Evolutionary conservation across 371 early-diverging fungal genomes (phyloP).

Genomic region (Mucor plumbeus): DNA sequence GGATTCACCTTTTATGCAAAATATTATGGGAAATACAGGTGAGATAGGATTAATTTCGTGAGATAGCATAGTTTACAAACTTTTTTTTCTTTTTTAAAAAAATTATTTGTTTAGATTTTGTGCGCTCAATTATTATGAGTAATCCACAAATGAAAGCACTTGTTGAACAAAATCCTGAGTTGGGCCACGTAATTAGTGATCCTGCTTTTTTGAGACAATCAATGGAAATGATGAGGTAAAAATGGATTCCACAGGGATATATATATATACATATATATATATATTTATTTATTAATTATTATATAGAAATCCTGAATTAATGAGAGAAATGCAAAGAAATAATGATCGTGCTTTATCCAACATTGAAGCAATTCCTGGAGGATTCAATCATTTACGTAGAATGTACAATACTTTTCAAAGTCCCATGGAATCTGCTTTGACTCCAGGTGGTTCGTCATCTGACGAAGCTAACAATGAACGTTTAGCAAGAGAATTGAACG

Average conservation of each 20-base stretch:
- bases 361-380: slow-evolving; percentile 84
- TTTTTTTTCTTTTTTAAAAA: too few relatives aligned
- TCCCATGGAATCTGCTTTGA: slow-evolving; percentile 65
- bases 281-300: too few relatives aligned
- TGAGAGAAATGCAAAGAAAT: slow-evolving; percentile 84
- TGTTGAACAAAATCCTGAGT: slow-evolving; percentile 80
- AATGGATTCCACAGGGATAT: too few relatives aligned
- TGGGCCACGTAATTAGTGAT: slow-evolving; percentile 78
- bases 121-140: slow-evolving; percentile 74
- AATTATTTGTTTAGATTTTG: slow-evolving; percentile 49
- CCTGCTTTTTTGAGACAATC: slow-evolving; percentile 78
- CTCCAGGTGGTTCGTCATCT: slow-evolving; percentile 43
- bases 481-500: slow-evolving; percentile 71
- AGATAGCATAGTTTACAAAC: neutral
- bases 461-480: slow-evolving; percentile 71
- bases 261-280: too few relatives aligned
- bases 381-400: slow-evolving; percentile 81
- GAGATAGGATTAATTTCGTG: neutral
- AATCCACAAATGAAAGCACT: slow-evolving; percentile 72
- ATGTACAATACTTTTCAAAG: slow-evolving; percentile 80
- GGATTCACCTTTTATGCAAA: slow-evolving; percentile 60
- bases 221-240: slow-evolving; percentile 59
- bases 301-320: slow-evolving; percentile 75
- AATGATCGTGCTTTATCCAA: slow-evolving; percentile 89
- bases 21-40: slow-evolving; percentile 52